Conservation (phyloP, 108 stramenopile species). For the Nitzschia sp. region DNA sequence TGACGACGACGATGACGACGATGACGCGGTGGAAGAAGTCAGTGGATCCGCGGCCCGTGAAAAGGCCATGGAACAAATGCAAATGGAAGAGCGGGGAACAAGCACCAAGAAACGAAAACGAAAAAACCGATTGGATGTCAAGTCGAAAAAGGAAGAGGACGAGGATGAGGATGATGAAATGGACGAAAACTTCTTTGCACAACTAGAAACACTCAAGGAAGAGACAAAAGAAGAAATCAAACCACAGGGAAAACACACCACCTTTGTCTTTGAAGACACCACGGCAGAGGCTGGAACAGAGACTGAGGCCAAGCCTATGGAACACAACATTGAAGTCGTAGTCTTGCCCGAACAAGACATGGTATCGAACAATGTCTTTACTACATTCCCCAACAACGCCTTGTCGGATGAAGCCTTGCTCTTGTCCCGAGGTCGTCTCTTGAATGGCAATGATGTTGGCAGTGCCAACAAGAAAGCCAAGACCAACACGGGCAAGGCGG, state of each 20-base stretch:
- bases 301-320: slow-evolving; percentile 12
- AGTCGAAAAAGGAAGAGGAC: slow-evolving; percentile 4
- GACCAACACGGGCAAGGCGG: background rate
- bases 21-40: slow-evolving; percentile 37
- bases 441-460: slow-evolving; percentile 19
- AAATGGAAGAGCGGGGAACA: slow-evolving; percentile 20
- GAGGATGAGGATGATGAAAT: slow-evolving; percentile 27
- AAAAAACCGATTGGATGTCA: slow-evolving; percentile 4
- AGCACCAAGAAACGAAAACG: slow-evolving; percentile 33
- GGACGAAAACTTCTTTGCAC: slow-evolving; percentile 44
- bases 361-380: slow-evolving; percentile 6
- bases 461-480: slow-evolving; percentile 13
- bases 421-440: slow-evolving; percentile 25
- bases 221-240: slow-evolving; percentile 15
- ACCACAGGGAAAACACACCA: slow-evolving; percentile 41
- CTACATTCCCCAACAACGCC: slow-evolving; percentile 5
- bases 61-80: slow-evolving; percentile 24
- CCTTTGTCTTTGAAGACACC: slow-evolving; percentile 28
- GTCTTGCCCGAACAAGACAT: slow-evolving; percentile 26
- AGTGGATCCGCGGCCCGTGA: slow-evolving; percentile 28
- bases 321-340: slow-evolving; percentile 38
- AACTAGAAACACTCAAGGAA: slow-evolving; percentile 28
- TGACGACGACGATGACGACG: slow-evolving; percentile 30
- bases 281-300: slow-evolving; percentile 1
- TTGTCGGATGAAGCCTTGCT: slow-evolving; percentile 31